Conservation (phyloP, 1,284 basidiomycete species). For the Malassezia furfur region DNA sequence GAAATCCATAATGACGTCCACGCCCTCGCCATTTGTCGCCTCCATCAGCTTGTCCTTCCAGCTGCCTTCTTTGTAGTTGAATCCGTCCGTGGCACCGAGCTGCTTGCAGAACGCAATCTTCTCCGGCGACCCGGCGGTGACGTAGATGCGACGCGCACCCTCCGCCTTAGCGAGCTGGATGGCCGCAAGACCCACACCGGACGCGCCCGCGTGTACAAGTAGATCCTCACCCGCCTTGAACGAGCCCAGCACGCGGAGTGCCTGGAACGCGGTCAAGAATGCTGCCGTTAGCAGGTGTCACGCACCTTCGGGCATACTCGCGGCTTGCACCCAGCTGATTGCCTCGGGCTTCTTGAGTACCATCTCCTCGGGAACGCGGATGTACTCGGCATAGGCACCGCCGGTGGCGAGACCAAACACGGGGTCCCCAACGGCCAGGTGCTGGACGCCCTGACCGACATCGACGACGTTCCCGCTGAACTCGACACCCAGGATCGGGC, state of each 20-base stretch:
- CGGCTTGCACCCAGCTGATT: conserved; percentile 67
- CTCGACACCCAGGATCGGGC: conserved; percentile 77
- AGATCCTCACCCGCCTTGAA: conserved; percentile 62
- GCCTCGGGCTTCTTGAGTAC: conserved; percentile 65
- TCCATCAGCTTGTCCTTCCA: conserved; percentile 58
- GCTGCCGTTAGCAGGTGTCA: conserved; percentile 7
- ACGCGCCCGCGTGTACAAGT: conserved; percentile 67
- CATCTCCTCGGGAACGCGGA: conserved; percentile 61
- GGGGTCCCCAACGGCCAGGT: conserved; percentile 59
- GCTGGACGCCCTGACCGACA: conserved; percentile 50
- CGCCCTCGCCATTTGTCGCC: conserved; percentile 45
- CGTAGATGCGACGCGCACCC: conserved; percentile 53
- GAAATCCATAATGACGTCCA: conserved; percentile 77
- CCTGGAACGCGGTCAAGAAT: conserved; percentile 44
- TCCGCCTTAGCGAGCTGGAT: conserved; percentile 73
- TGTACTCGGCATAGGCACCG: conserved; percentile 85
- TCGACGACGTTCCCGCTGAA: conserved; percentile 55
- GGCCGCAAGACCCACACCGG: conserved; percentile 73
- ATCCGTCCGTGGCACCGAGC: conserved; percentile 59
- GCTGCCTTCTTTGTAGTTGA: conserved; percentile 77
- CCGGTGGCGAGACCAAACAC: conserved; percentile 66
- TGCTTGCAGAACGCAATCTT: conserved; percentile 69
- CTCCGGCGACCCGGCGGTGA: conserved; percentile 71
- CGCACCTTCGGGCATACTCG: conserved; percentile 33
- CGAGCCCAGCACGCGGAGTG: conserved; percentile 23